Conservation (phyloP, 108 stramenopile genomes). For the Fistulifera pelliculosa region DNA sequence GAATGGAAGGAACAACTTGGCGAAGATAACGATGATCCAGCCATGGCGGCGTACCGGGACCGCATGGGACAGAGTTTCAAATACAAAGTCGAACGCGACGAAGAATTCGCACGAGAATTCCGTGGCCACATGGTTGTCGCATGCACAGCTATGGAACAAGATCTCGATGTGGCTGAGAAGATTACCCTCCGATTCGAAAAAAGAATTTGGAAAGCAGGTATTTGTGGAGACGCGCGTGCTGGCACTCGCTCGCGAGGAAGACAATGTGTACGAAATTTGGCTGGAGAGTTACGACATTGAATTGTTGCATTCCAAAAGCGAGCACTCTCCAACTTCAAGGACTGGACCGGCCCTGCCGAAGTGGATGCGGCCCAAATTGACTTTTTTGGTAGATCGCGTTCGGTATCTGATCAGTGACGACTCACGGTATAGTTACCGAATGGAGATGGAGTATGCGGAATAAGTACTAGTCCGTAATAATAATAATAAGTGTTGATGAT, state of each 20-base stretch:
- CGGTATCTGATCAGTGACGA: constrained; percentile 65
- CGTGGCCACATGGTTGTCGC: constrained; percentile 81
- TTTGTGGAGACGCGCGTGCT: constrained; percentile 77
- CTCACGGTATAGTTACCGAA: constrained; percentile 54
- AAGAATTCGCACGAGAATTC: constrained; percentile 59
- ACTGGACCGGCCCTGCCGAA: constrained; percentile 62
- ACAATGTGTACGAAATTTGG: constrained; percentile 83
- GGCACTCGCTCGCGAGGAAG: constrained; percentile 55
- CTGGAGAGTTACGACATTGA: constrained; percentile 80
- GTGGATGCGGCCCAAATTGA: constrained; percentile 65
- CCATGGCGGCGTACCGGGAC: constrained; percentile 38
- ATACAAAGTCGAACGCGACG: constrained; percentile 29
- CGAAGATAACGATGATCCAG: constrained; percentile 41
- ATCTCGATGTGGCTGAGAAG: constrained; percentile 67
- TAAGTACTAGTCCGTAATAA: too few species aligned
- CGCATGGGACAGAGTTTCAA: constrained; percentile 19
- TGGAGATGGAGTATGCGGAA: constrained; percentile 13
- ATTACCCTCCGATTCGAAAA: constrained; percentile 57
- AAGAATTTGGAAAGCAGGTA: constrained; percentile 69
- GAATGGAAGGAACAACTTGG: constrained; percentile 59
- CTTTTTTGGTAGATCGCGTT: constrained; percentile 54
- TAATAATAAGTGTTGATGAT: too few species aligned
- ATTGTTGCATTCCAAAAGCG: constrained; percentile 68
- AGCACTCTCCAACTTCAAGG: constrained; percentile 32
- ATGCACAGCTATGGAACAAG: constrained; percentile 44